Base-by-base conservation (phyloP, 2,329 filamentous ascomycete genomes). In the Coniochaeta prunicola region DNA sequence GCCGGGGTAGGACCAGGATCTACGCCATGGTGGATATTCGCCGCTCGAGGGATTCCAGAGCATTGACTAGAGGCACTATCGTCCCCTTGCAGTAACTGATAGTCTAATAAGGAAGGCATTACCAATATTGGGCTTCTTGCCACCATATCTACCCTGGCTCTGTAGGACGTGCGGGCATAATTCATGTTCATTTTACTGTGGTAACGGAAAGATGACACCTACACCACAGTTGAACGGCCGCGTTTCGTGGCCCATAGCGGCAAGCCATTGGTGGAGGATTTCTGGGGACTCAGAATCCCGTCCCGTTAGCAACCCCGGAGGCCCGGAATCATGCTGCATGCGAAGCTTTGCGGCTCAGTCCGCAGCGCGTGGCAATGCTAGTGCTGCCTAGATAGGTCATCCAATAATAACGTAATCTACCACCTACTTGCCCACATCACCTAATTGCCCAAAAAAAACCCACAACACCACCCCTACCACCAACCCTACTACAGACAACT, bases 271-370 rank as follows among this genome's bases (percentile, higher is more conserved):
- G 45, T 50, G 45, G 45, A 50, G 28, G 45, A 50, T 15, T 50
- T 50, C 45, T 50, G 45, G 45, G 45, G 45, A 21, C 3, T 26
- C 21, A 36, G 45, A 26, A 50, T 50, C 19, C 45, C 21, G 26
- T 45, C 45, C 21, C 45, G 12, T 17, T 45, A 45, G 40, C 40
- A 26, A 45, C 24, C 40, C 40, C 45, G 12, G 21, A 13, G 36
- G 2, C 45, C 30, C 45, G 12, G 24, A 15, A 28, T 30, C 45
- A 45, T 30, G 45, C 28, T 30, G 24, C 38, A 42, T 42, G 26
- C 42, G 42, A 48, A 48, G 42, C 45, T 50, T 50, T 50, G 45
- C 45, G 45, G 45, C 45, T 50, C 45, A 8, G 45, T 50, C 45
- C n/a, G n/a, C n/a, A n/a, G n/a, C 45, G 45, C 45, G 45, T 50